Percentiles rank a stretch among this genome's conserved stretches.
Conservation (phyloP, 495 filamentous ascomycete genomes). For the Neurospora sp. region DNA sequence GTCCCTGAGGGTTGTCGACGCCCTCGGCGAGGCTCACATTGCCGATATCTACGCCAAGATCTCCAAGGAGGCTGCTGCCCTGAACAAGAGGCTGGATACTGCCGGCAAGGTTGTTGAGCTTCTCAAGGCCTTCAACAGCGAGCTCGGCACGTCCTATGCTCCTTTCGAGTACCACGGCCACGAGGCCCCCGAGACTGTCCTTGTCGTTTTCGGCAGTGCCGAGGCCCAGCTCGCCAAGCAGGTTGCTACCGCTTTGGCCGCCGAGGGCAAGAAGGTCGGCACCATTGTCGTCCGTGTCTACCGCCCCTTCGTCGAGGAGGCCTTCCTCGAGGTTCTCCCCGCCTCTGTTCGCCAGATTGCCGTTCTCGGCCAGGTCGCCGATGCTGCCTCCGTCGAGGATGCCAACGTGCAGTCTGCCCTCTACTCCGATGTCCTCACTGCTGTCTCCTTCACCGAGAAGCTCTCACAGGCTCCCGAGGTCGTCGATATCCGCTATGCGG, state of each 20-base stretch:
- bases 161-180: slow-evolving; percentile 95
- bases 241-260: slow-evolving; percentile 61
- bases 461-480: slow-evolving; percentile 50
- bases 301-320: slow-evolving; percentile 87
- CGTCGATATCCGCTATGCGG: slow-evolving; percentile 80
- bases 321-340: slow-evolving; percentile 75
- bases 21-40: slow-evolving; percentile 63
- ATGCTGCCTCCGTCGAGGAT: slow-evolving; percentile 50
- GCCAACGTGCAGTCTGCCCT: slow-evolving; percentile 66
- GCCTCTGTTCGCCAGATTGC: slow-evolving; percentile 62
- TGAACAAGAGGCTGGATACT: slow-evolving; percentile 61
- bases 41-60: slow-evolving; percentile 61
- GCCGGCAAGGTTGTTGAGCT: slow-evolving; percentile 68
- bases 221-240: slow-evolving; percentile 81
- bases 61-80: slow-evolving; percentile 43
- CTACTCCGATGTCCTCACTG: slow-evolving; percentile 79
- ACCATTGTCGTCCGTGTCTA: slow-evolving; percentile 88
- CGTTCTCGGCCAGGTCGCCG: slow-evolving; percentile 51
- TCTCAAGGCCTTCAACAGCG: slow-evolving; percentile 74
- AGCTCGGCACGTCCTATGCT: slow-evolving; percentile 85
- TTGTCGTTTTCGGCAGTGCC: slow-evolving; percentile 86
- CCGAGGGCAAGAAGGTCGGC: slow-evolving; percentile 65
- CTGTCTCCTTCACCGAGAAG: slow-evolving; percentile 65
- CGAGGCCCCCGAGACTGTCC: slow-evolving; percentile 58
- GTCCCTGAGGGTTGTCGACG: slow-evolving; percentile 76